Percentiles rank a stretch among this genome's conserved stretches.
Conservation (phyloP, 1,284 basidiomycete species). For the Ganoderma sp. region DNA sequence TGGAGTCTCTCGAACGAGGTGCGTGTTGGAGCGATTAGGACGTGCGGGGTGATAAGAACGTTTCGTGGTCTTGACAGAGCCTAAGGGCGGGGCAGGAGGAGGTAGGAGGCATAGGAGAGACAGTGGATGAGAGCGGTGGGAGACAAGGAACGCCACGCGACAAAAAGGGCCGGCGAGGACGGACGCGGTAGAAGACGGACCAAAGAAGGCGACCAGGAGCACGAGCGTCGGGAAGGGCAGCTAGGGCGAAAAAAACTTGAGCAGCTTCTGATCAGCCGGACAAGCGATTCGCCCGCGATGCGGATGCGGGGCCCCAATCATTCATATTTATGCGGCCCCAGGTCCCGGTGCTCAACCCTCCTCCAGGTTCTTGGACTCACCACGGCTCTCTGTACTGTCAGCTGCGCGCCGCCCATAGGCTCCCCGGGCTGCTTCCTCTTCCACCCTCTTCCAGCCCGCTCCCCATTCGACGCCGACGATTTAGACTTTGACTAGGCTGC, state of each 20-base stretch:
- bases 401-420: background rate
- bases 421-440: background rate
- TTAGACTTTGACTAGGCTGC: background rate
- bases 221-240: background rate
- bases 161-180: background rate
- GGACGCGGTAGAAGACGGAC: background rate
- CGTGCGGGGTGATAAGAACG: background rate
- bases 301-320: constrained; percentile 5
- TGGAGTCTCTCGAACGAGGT: background rate
- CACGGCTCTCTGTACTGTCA: background rate
- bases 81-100: background rate
- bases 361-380: background rate
- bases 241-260: background rate
- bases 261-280: constrained; percentile 8
- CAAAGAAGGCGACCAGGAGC: background rate
- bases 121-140: background rate
- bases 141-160: background rate
- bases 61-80: background rate
- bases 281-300: constrained; percentile 2
- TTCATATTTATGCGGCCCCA: constrained; percentile 4
- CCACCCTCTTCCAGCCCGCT: background rate
- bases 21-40: background rate
- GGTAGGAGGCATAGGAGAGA: background rate
- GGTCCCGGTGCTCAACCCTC: background rate
- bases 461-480: background rate